A percentile compares a stretch with the other conserved stretches of the same genome.
Conservation (phyloP, 2,329 filamentous ascomycete genomes). For the Aspergillus fumigatus region DNA sequence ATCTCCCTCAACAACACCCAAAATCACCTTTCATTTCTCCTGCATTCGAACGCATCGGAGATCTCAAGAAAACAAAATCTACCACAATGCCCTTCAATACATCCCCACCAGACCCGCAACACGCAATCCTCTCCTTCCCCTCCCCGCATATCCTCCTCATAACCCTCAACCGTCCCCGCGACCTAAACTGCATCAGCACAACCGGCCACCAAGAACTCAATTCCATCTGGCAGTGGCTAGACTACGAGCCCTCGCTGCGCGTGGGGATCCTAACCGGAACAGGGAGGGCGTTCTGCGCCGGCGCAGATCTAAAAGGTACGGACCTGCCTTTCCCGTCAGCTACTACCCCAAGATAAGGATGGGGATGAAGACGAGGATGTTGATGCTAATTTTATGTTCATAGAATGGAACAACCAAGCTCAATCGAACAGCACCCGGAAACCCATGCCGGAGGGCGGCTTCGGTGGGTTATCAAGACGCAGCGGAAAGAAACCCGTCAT, state of each 20-base stretch:
- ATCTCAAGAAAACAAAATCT: background rate
- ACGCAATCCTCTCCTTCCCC: slow-evolving; percentile 40
- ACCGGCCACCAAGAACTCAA: slow-evolving; percentile 40
- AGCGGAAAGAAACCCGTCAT: slow-evolving; percentile 64
- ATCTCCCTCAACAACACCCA: background rate
- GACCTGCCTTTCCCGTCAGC: background rate
- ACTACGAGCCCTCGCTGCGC: slow-evolving; percentile 38
- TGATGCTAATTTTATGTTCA: background rate
- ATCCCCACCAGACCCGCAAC: slow-evolving; percentile 27
- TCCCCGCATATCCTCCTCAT: slow-evolving; percentile 44
- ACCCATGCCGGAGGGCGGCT: slow-evolving; percentile 30
- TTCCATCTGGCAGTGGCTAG: slow-evolving; percentile 43
- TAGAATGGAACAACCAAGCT: slow-evolving; percentile 33
- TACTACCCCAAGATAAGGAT: background rate
- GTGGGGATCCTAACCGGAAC: slow-evolving; percentile 40
- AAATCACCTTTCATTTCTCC: background rate
- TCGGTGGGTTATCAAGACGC: slow-evolving; percentile 43
- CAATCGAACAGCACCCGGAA: slow-evolving; percentile 4
- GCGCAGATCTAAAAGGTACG: slow-evolving; percentile 42
- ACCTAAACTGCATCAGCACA: slow-evolving; percentile 44
- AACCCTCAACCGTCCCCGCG: slow-evolving; percentile 41
- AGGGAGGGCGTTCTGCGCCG: slow-evolving; percentile 43
- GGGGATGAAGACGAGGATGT: too few species aligned
- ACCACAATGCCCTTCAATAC: slow-evolving; percentile 25
- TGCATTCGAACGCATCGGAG: background rate